Evolutionary conservation across 345 rosid genomes (phyloP).

Genomic region (Boechera retrofracta): DNA sequence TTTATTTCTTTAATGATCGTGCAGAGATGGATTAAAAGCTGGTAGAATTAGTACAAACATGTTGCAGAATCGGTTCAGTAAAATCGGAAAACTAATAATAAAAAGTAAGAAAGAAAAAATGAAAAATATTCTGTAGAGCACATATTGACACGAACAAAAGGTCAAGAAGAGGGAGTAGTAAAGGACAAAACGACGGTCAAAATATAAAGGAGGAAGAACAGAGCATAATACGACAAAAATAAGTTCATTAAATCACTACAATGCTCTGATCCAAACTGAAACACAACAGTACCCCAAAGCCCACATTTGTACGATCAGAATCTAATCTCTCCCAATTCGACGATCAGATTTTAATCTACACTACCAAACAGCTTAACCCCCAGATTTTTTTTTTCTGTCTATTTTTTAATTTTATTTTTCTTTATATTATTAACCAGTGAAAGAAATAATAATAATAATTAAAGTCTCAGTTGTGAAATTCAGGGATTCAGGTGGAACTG

Average conservation of each 20-base stretch:
- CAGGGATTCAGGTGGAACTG: slow-evolving; percentile 51
- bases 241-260: slow-evolving; percentile 51
- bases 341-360: slow-evolving; percentile 49
- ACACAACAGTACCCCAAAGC: slow-evolving; percentile 46
- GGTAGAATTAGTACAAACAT: slow-evolving; percentile 44
- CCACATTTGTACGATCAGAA: slow-evolving; percentile 49
- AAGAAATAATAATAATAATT: slow-evolving; percentile 16
- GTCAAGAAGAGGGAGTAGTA: slow-evolving; percentile 38
- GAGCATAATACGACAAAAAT: slow-evolving; percentile 47
- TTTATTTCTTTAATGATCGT: slow-evolving; percentile 33
- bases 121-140: slow-evolving; percentile 36
- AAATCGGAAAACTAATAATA: slow-evolving; percentile 33
- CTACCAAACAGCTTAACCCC: slow-evolving; percentile 31
- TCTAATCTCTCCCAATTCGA: slow-evolving; percentile 44
- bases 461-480: slow-evolving; percentile 49
- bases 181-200: slow-evolving; percentile 49
- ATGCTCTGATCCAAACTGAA: slow-evolving; percentile 52
- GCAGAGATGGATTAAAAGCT: slow-evolving; percentile 47
- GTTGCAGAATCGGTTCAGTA: slow-evolving; percentile 48
- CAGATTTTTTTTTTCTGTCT: neutral
- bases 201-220: slow-evolving; percentile 28
- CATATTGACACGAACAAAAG: slow-evolving; percentile 48
- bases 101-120: neutral
- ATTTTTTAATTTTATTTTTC: neutral
- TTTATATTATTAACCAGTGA: neutral